A percentile compares a stretch with the other conserved stretches of the same genome.
Evolutionary conservation across 148 eudicot species (phyloP).

Genomic region (Rhododendron simsii): DNA sequence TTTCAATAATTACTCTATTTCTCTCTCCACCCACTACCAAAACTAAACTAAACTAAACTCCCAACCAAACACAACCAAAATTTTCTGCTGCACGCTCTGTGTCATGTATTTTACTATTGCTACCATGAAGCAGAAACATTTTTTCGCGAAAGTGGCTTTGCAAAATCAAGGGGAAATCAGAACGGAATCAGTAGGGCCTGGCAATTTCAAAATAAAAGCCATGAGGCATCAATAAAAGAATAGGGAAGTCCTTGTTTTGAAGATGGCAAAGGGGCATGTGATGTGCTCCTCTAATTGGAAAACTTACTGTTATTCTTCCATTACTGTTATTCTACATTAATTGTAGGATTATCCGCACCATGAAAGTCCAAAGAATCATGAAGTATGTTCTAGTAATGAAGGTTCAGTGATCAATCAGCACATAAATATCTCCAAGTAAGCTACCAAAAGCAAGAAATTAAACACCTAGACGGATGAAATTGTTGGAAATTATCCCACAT

Average conservation of each 20-base stretch:
- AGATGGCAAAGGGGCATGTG: background rate
- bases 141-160: background rate
- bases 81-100: background rate
- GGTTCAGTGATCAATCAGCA: conserved; percentile 3
- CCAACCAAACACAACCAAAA: too few species aligned
- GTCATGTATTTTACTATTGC: background rate
- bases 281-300: background rate
- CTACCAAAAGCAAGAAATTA: background rate
- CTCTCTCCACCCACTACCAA: too few species aligned
- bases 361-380: background rate
- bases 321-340: background rate
- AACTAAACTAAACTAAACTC: too few species aligned
- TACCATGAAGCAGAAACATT: background rate
- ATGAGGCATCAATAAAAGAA: background rate
- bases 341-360: background rate
- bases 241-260: background rate
- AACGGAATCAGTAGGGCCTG: background rate
- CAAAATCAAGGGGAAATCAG: background rate
- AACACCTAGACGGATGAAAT: background rate
- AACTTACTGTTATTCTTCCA: background rate
- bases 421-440: background rate
- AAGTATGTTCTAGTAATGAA: background rate
- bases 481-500: too few species aligned
- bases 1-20: too few species aligned
- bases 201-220: background rate